phyloP scores from a whole-genome alignment of 2,329 filamentous ascomycete genomes.

The Pseudopyrenochaeta lycopersici region DNA sequence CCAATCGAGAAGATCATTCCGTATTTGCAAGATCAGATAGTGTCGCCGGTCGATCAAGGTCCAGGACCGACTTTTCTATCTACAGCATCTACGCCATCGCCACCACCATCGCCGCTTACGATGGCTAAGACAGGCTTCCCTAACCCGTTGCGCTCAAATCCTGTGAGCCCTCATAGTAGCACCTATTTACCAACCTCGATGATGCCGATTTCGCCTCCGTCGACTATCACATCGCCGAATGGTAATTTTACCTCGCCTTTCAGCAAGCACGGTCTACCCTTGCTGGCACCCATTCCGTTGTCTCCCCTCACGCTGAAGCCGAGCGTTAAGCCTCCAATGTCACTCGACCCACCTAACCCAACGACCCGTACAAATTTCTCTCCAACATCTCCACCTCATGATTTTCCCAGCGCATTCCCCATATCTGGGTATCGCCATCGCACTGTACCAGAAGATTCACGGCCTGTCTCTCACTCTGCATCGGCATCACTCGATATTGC shows the following conservation, averaged over 20 bases:
- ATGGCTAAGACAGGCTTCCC: constrained; percentile 35
- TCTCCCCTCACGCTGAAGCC: constrained; percentile 46
- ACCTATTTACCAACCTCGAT: constrained; percentile 30
- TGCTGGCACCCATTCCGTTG: constrained; percentile 41
- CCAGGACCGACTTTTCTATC: constrained; percentile 46
- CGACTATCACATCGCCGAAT: constrained; percentile 27
- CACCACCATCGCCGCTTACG: constrained; percentile 38
- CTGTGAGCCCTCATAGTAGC: constrained; percentile 18
- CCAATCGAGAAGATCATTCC: constrained; percentile 28
- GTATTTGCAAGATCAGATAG: constrained; percentile 20
- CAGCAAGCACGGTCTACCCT: constrained; percentile 31
- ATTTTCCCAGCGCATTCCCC: constrained; percentile 21
- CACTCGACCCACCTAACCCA: constrained; percentile 42
- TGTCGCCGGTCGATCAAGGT: constrained; percentile 21
- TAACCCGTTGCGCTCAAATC: constrained; percentile 32
- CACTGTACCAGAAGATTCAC: not conserved
- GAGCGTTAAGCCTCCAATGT: constrained; percentile 42
- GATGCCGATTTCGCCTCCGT: constrained; percentile 34
- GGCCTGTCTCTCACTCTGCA: constrained; percentile 25
- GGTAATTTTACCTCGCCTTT: constrained; percentile 8
- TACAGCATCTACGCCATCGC: constrained; percentile 44
- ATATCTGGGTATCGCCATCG: constrained; percentile 23
- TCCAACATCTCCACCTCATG: constrained; percentile 17
- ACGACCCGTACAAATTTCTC: constrained; percentile 43
- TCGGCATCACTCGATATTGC: constrained; percentile 28